Evolutionary conservation across 2,329 filamentous ascomycete genomes (phyloP), one percentile per base, ranked within the genome.

Genomic region (Paracoccidioides lutzii): DNA sequence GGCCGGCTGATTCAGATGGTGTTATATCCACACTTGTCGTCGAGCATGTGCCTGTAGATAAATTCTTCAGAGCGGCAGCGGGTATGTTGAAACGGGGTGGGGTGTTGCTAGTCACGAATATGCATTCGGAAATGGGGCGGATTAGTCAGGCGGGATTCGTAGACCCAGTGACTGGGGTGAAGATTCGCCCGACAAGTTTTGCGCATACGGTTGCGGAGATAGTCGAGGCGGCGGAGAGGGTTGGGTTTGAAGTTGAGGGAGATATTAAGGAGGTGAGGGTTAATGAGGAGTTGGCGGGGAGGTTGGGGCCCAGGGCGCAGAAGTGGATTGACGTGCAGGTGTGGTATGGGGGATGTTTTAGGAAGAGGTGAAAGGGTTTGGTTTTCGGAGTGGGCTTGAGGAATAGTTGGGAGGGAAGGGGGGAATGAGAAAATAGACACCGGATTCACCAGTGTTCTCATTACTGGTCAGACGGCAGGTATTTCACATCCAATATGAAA

Each of bases 111-210:
- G 62, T 85, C n/a, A 85, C 81, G 0, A 85, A 85, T 62, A 86
- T 86, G 83, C 83, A 86, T 64, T 67, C 75, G 1, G 78, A 84
- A 3, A 85, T 85, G 81, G 82, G 81, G 1, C 59, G 59, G 12
- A 71, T 76, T 14, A 78, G 76, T 32, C 81, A 82, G 63, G 82
- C 82, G 0, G 82, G 83, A 0, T 85, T 86, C 62, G 71, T 81
- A 10, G 79, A 81, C 63, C 66, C 66, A 5, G 68, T 66, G 15
- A 75, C 75, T 0, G 77, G 76, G 4, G 70, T 74, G 50, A 85
- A 85, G 70, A 75, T 86, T 14, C 70, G 80, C 49, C 80, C 81
- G 0, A 73, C 68, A 33, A 85, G 81, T 63, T 84, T 77, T 66
- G 75, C 75, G 43, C 76, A 86, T 69, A 73, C 70, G 10, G 64